Evolutionary conservation across 768 basidiomycete species (phyloP), one percentile per base, ranked within the genome.

Genomic region (Agrocybe praecox): DNA sequence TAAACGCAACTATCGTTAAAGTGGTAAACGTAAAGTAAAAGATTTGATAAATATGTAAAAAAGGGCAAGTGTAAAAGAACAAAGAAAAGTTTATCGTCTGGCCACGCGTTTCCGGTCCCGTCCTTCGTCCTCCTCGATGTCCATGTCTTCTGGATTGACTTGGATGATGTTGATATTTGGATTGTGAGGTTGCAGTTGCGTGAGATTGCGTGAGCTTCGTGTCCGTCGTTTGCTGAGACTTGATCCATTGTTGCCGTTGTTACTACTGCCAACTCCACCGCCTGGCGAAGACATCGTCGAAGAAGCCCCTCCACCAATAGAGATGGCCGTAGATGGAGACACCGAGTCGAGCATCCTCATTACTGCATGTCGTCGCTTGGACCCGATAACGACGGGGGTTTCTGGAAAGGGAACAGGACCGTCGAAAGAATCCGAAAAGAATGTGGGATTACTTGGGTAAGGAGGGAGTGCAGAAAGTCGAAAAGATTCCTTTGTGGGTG

Each of bases 71-170:
- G 5, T 19, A 22, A 36, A 36, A 44, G 24, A 54, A 22, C 22
- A 10, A 46, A 24, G 33, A 23, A 23, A 21, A 29, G 15, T 45
- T 76, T 67, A 91, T 60, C 90, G 77, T 64, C 90, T 77, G 10
- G 88, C 79, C 32, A 89, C 80, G 46, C 90, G 80, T 66, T 92
- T 92, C 65, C 90, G 76, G 65, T 92, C 90, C 53, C 89, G 79
- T 2, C 79, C 79, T 14, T 89, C 89, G 36, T 40, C 36, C 51
- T 92, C 90, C 62, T 92, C 90, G 17, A 91, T 76, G 42, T 92
- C 89, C 83, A 91, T 90, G 58, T 80, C 82, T 48, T 83, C 82
- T 22, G 71, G 64, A 51, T 69, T 44, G 22, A 66, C 58, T 49
- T 72, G 75, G 7, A 71, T 70, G 47, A 74, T 64, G 59, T 67